Evolutionary conservation across 2,329 filamentous ascomycete genomes (phyloP), one percentile per base, ranked within the genome.

Genomic region (Ilyonectria destructans): DNA sequence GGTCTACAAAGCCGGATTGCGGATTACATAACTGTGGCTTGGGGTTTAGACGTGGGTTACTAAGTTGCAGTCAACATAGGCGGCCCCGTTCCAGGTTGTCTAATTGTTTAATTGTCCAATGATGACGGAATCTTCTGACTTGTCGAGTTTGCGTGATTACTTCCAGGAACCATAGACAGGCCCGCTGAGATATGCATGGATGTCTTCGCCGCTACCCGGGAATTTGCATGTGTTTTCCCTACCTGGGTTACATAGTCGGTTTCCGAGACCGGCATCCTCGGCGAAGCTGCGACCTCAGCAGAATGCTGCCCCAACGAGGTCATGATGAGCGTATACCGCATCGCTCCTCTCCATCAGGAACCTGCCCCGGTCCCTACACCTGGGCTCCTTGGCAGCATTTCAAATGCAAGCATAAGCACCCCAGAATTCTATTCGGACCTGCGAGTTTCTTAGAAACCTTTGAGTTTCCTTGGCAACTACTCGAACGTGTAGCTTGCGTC

Each of bases 11-110:
- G 7, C 37, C 15, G 49, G 29, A n/a, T 43, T 21, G 9, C 15
- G 21, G 55, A 65, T 65, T 65, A 65, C 62, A 65, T 59, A 65
- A 65, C 26, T n/a, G 40, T 31, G 13, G 37, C 40, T 49, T 26
- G 33, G 17, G 51, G 33, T 37, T 65, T 49, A 57, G 46, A 43
- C 40, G 59, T 49, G n/a, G n/a, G 40, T 65, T 37, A 65, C 62
- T 60, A 65, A 65, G 49, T 49, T 33, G 56, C 37, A 48, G 21
- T 21, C n/a, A 10, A n/a, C 31, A 54, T 12, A 23, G n/a, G 48
- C 26, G 49, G 15, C 29, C 49, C 17, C 33, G 37, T 21, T 26
- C 5, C 26, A 26, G 4, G 26, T 26, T 26, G 26, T 26, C 26
- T 5, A 26, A 26, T 26, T 17, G 17, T 26, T 35, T 26, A 35